These are phyloP conservation scores for Corrigiola litoralis DNA, from an alignment of 179 eudicot genomes.

Conservation along the genomic window DNA sequence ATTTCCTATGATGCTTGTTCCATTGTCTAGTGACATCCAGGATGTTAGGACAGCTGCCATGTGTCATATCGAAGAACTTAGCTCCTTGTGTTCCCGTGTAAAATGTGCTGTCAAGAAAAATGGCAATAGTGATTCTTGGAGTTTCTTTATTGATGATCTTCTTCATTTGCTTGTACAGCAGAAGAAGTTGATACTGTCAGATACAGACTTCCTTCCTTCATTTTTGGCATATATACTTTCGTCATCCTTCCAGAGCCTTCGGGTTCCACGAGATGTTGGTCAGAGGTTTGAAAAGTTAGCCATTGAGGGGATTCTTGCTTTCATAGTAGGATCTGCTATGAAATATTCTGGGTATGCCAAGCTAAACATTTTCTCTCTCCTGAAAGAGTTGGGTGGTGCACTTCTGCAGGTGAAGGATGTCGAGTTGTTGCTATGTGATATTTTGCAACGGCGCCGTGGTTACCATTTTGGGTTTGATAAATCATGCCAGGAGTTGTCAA, in stretches of 20 bases:
- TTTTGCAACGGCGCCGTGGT: constrained; percentile 47
- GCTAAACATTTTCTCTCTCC: constrained; percentile 58
- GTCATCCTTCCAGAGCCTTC: constrained; percentile 46
- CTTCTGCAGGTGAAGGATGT: constrained; percentile 51
- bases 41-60: constrained; percentile 70
- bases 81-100: constrained; percentile 44
- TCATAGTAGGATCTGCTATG: constrained; percentile 53
- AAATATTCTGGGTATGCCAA: constrained; percentile 59
- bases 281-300: constrained; percentile 54
- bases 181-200: constrained; percentile 71
- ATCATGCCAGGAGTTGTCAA: constrained; percentile 36
- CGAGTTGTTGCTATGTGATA: constrained; percentile 42
- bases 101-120: constrained; percentile 38
- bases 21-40: constrained; percentile 62
- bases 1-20: constrained; percentile 71
- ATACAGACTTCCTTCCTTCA: constrained; percentile 53
- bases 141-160: constrained; percentile 58
- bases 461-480: constrained; percentile 36
- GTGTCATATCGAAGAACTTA: constrained; percentile 69
- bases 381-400: constrained; percentile 67
- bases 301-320: constrained; percentile 42
- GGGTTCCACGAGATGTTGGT: constrained; percentile 50
- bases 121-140: constrained; percentile 48
- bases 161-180: constrained; percentile 62
- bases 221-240: constrained; percentile 60